Evolutionary conservation across 2,329 filamentous ascomycete genomes (phyloP).

Genomic region (Phialocephala subalpina): DNA sequence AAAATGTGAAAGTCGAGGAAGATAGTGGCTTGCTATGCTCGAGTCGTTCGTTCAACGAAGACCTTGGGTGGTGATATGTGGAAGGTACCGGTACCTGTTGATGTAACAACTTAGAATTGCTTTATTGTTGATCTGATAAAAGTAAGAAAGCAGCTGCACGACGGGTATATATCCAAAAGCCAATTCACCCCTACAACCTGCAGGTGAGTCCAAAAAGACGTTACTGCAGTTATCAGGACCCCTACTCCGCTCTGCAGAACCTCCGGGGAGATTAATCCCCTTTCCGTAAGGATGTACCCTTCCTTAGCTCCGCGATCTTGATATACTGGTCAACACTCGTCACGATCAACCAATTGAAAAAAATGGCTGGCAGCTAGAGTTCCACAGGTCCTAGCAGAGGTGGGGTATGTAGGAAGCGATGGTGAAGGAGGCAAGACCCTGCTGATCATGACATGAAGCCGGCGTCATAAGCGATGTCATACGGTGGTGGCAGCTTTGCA

Average conservation of each 20-base stretch:
- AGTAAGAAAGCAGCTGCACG: not conserved
- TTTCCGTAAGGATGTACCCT: not conserved
- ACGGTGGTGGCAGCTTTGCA: conserved; percentile 12
- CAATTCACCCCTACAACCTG: not conserved
- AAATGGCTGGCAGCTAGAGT: not conserved
- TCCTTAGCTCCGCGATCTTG: conserved; percentile 16
- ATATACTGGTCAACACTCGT: conserved; percentile 13
- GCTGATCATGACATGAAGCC: conserved; percentile 30
- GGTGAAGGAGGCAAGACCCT: conserved; percentile 23
- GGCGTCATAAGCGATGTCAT: conserved; percentile 29
- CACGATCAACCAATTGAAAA: conserved; percentile 20
- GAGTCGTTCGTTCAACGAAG: conserved; percentile 1
- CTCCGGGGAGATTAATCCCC: conserved; percentile 6
- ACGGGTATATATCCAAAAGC: conserved; percentile 14
- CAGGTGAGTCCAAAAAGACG: conserved; percentile 1
- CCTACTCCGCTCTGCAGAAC: not conserved
- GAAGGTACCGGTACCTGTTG: conserved; percentile 3
- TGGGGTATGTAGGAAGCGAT: not conserved
- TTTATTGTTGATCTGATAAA: not conserved
- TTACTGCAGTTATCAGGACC: conserved; percentile 8
- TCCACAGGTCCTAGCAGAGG: not conserved
- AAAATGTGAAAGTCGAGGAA: not conserved
- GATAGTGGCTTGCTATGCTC: no score
- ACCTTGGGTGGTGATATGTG: not conserved
- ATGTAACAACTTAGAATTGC: not conserved